These are phyloP conservation scores for Clarireedia hainanense DNA, from an alignment of 2,329 filamentous ascomycete genomes.

Conservation along the genomic window DNA sequence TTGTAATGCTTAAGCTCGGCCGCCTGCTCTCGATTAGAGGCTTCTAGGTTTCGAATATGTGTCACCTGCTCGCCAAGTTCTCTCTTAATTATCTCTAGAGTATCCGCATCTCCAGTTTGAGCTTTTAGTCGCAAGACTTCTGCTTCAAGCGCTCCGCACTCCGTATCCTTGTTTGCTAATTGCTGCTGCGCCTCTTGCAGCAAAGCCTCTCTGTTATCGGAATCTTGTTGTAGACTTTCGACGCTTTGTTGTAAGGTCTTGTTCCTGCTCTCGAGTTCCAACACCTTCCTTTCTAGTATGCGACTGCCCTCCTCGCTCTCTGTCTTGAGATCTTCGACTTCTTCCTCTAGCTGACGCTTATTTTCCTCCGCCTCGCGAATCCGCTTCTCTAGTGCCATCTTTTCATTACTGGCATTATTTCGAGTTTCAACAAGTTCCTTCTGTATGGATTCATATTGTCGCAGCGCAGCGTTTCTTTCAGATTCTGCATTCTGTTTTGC, in stretches of 20 bases:
- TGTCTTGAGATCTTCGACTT: conserved; percentile 62
- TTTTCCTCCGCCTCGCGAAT: conserved; percentile 66
- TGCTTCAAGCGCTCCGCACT: conserved; percentile 69
- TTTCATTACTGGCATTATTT: conserved; percentile 44
- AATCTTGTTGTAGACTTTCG: conserved; percentile 40
- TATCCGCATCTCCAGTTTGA: conserved; percentile 79
- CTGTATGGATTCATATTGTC: conserved; percentile 42
- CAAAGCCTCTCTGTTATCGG: conserved; percentile 28
- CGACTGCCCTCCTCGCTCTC: conserved; percentile 64
- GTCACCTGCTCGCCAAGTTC: conserved; percentile 86
- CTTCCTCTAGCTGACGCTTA: conserved; percentile 67
- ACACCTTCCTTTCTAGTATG: conserved; percentile 49
- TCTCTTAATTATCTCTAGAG: conserved; percentile 73
- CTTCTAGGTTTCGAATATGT: conserved; percentile 82
- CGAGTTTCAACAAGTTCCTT: conserved; percentile 46
- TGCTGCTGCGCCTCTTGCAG: conserved; percentile 28
- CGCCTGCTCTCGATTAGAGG: conserved; percentile 69
- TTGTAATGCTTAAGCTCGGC: conserved; percentile 75
- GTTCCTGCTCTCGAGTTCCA: conserved; percentile 54
- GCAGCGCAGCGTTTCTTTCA: conserved; percentile 41
- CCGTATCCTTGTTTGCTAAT: conserved; percentile 58
- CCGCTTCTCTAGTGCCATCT: conserved; percentile 59
- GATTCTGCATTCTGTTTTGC: conserved; percentile 51
- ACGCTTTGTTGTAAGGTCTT: conserved; percentile 48
- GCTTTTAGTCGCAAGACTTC: conserved; percentile 80